phyloP scores from a whole-genome alignment of 116 monocot species.

The Iris pallida region DNA sequence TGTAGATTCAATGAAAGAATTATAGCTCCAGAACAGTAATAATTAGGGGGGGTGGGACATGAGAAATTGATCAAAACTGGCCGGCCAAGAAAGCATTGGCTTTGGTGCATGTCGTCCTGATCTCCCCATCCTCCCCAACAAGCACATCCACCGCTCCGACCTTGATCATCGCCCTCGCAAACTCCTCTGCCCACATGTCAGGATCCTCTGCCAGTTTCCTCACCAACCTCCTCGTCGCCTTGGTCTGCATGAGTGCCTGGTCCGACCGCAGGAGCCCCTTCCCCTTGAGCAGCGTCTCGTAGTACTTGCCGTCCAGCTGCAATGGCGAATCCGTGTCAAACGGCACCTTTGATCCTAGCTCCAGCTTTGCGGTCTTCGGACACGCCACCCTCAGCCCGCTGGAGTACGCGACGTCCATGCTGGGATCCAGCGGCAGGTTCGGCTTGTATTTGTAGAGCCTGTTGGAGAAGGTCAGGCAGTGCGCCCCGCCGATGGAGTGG shows the following conservation, averaged over 20 bases:
- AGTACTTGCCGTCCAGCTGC: constrained; percentile 32
- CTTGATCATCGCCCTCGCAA: constrained; percentile 38
- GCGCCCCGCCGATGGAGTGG: constrained; percentile 30
- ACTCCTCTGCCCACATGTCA: constrained; percentile 10
- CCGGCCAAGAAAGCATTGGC: no score
- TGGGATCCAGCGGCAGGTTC: constrained; percentile 13
- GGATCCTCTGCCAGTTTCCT: constrained; percentile 11
- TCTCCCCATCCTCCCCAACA: constrained; percentile 25
- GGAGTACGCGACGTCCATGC: constrained; percentile 15
- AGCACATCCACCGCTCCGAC: constrained; percentile 24
- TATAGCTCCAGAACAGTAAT: no score
- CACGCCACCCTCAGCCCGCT: constrained; percentile 16
- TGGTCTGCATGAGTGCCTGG: constrained; percentile 24
- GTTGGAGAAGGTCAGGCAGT: constrained; percentile 28
- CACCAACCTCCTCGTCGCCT: constrained; percentile 19
- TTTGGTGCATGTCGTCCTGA: constrained; percentile 25
- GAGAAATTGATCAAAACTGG: no score
- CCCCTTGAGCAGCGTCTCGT: constrained; percentile 10
- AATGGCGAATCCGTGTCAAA: constrained; percentile 7
- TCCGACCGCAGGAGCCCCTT: constrained; percentile 36
- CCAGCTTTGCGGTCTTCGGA: constrained; percentile 12
- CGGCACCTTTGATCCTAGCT: constrained; percentile 11
- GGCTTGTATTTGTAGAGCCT: constrained; percentile 25
- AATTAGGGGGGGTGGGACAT: no score
- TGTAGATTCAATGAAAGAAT: no score